A percentile compares a stretch with the other conserved stretches of the same genome.
Evolutionary conservation across 306 rosid genomes (phyloP).

Genomic region (Begonia loranthoides): DNA sequence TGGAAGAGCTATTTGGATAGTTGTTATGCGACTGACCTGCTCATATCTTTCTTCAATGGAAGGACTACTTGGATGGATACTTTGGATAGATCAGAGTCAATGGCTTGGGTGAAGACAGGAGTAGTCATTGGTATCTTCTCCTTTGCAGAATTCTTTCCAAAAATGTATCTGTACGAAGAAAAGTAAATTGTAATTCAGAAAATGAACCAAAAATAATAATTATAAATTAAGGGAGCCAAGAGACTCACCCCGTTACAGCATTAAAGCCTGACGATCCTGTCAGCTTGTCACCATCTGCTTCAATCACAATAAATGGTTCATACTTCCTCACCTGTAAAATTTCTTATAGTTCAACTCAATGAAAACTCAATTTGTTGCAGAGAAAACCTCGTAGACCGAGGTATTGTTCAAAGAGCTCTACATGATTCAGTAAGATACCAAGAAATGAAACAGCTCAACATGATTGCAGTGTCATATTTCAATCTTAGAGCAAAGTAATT

Average conservation of each 20-base stretch:
- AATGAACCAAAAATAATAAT: no score
- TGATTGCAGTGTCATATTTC: no score
- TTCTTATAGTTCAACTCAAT: background rate
- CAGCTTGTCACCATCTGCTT: slow-evolving; percentile 68
- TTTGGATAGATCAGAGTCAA: slow-evolving; percentile 34
- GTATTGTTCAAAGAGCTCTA: no score
- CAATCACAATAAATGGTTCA: slow-evolving; percentile 53
- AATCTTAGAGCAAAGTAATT: background rate
- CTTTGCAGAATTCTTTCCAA: slow-evolving; percentile 63
- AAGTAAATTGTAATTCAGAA: background rate
- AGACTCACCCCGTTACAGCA: slow-evolving; percentile 67
- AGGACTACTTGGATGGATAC: slow-evolving; percentile 82
- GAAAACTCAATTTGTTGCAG: no score
- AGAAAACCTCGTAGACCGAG: no score
- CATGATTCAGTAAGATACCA: no score
- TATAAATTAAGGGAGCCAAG: background rate
- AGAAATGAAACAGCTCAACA: no score
- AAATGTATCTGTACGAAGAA: slow-evolving; percentile 43
- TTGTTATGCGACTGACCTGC: slow-evolving; percentile 25
- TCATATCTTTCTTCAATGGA: slow-evolving; percentile 56
- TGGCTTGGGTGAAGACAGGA: slow-evolving; percentile 79
- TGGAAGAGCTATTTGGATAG: background rate
- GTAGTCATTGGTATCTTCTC: slow-evolving; percentile 95
- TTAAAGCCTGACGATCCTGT: slow-evolving; percentile 72
- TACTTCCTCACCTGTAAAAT: slow-evolving; percentile 63